Evolutionary conservation across 192 early-diverging fungal species (phyloP), one percentile per base, ranked within the genome.

Genomic region (Glomus cerebriforme): DNA sequence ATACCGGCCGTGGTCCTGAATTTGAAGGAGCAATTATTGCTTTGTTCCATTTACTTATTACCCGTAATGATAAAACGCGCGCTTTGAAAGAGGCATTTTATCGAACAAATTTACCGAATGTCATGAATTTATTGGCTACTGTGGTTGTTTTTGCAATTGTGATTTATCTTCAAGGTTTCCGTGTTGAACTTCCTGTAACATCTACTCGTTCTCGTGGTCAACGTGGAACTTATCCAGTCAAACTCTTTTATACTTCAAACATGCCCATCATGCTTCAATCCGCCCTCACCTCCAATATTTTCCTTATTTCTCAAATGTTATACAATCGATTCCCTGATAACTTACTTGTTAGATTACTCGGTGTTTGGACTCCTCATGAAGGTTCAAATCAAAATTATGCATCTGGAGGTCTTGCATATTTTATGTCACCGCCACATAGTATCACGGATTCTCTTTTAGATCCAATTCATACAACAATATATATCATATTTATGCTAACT

Each of bases 261-360:
- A 99, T 99, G 98, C 93, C 98, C 67, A 98, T 99, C 83, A 99
- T 99, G 98, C 92, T 98, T 75, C 97, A 98, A 87, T 98, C 97
- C 37, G 96, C 98, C 58, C 87, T 99, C 77, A 93, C 95, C 49
- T 97, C 96, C 73, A 95, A 99, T 81, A 88, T 98, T 74, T 99
- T 97, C 85, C 95, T 99, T 89, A 95, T 99, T 85, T 98, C 96
- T 31, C 98, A 99, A 91, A 90, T 98, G 85, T 89, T 99, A 78
- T 98, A 95, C 93, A 97, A 94, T 87, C 89, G 97, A 72, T 99
- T 98, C 92, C 96, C 96, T 7, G 94, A 96, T 62, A 99, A 97
- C 90, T 87, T 99, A 59, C 87, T 99, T 67, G 91, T 99, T 70
- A 90, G 92, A 64, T 83, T 99, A 60, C 87, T 99, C 66, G 98